Percentiles rank a stretch among this genome's conserved stretches.
phyloP scores from a whole-genome alignment of 2,329 filamentous ascomycete species.

The Scedosporium dehoogii region DNA sequence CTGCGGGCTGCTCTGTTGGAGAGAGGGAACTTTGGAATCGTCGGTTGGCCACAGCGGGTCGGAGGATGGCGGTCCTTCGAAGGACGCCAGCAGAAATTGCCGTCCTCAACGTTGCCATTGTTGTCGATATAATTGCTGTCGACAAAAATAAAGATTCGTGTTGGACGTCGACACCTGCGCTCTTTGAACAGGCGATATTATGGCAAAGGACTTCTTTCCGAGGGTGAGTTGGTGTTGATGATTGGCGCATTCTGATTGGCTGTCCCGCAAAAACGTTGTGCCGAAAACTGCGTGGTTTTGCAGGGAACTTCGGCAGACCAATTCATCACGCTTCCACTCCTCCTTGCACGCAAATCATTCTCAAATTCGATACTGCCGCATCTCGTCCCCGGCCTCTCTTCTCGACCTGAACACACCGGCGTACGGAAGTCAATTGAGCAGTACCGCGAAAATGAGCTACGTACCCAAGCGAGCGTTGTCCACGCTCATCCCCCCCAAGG shows the following conservation, averaged over 20 bases:
- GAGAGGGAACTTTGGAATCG: constrained; percentile 45
- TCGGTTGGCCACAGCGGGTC: constrained; percentile 28
- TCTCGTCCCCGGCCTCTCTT: background rate
- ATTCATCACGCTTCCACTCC: constrained; percentile 8
- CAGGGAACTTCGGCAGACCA: constrained; percentile 16
- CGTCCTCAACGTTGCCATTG: constrained; percentile 59
- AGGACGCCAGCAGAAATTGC: constrained; percentile 42
- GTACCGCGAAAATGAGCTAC: constrained; percentile 64
- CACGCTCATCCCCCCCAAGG: constrained; percentile 98
- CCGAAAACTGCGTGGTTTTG: constrained; percentile 41
- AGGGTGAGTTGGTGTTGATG: constrained; percentile 2
- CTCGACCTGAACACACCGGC: background rate
- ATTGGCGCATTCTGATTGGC: constrained; percentile 29
- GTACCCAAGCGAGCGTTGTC: constrained; percentile 84
- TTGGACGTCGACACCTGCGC: background rate
- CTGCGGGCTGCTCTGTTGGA: constrained; percentile 25
- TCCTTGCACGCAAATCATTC: constrained; percentile 11
- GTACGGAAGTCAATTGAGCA: background rate
- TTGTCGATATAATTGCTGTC: constrained; percentile 15
- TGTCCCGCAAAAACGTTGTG: constrained; percentile 30
- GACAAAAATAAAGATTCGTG: background rate
- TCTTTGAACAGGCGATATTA: background rate
- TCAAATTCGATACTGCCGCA: constrained; percentile 9
- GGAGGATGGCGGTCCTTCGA: constrained; percentile 29
- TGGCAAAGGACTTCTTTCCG: background rate